Evolutionary conservation across 2,329 filamentous ascomycete genomes (phyloP).

Genomic region (Aureobasidium pullulans): DNA sequence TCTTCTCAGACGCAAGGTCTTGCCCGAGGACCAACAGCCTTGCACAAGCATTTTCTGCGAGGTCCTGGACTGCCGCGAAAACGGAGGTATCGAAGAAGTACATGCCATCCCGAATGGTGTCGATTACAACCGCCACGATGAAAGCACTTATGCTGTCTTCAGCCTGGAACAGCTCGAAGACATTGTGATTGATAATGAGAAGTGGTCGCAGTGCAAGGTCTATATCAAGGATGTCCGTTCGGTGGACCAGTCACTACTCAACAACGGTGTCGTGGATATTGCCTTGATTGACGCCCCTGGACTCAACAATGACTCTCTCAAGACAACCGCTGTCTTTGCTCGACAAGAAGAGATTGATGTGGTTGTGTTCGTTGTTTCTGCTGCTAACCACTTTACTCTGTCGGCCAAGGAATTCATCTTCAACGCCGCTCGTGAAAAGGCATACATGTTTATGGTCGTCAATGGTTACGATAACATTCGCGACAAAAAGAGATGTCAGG

Average conservation of each 20-base stretch:
- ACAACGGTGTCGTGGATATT: conserved; percentile 97
- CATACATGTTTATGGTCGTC: conserved; percentile 98
- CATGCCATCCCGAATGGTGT: conserved; percentile 82
- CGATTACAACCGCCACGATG: conserved; percentile 79
- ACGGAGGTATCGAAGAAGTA: conserved; percentile 85
- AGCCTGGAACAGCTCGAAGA: conserved; percentile 70
- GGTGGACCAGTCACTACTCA: conserved; percentile 87
- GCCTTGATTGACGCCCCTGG: conserved; percentile 94
- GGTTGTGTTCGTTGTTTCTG: conserved; percentile 95
- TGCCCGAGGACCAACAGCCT: conserved; percentile 95
- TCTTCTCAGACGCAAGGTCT: conserved; percentile 79
- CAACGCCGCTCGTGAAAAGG: conserved; percentile 91
- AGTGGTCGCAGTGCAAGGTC: conserved; percentile 91
- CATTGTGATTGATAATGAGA: conserved; percentile 80
- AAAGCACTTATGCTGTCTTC: conserved; percentile 89
- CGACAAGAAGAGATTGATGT: conserved; percentile 98
- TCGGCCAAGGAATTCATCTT: conserved; percentile 98
- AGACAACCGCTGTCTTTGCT: conserved; percentile 95
- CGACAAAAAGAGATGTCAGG: conserved; percentile 84
- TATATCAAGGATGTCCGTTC: conserved; percentile 86
- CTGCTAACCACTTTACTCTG: conserved; percentile 94
- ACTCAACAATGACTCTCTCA: conserved; percentile 89
- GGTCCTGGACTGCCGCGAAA: conserved; percentile 85
- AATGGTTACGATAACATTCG: conserved; percentile 94
- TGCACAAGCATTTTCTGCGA: conserved; percentile 99